Percentiles rank a stretch among this genome's conserved stretches.
Evolutionary conservation across 805 yeast species (phyloP).

Genomic region (Nakazawaea wickerhamii): DNA sequence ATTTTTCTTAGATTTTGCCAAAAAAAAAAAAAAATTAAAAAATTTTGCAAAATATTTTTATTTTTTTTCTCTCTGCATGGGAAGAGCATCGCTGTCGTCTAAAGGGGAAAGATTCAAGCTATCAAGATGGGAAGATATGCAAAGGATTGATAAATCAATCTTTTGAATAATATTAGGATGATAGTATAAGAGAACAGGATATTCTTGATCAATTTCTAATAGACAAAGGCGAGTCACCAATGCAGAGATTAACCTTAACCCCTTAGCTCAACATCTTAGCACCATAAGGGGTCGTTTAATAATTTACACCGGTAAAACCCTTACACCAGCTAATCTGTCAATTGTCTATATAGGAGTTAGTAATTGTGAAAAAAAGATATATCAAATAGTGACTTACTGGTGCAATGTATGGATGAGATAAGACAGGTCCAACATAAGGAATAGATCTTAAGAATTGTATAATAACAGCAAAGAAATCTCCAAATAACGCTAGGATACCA

Average conservation of each 20-base stretch:
- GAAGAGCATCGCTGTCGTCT: not conserved
- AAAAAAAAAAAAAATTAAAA: not conserved
- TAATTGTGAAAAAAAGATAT: not conserved
- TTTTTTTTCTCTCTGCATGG: not conserved
- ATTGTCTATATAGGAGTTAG: slow-evolving; percentile 24
- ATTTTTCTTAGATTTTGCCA: not conserved
- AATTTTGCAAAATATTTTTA: not conserved
- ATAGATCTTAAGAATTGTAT: slow-evolving; percentile 80
- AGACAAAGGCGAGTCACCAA: too few relatives aligned
- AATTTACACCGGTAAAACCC: slow-evolving; percentile 56
- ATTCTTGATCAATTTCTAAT: too few relatives aligned
- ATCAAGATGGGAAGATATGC: not conserved
- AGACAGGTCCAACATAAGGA: slow-evolving; percentile 81
- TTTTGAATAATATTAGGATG: too few relatives aligned
- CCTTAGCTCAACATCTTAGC: too few relatives aligned
- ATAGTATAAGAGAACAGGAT: too few relatives aligned
- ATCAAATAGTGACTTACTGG: slow-evolving; percentile 39
- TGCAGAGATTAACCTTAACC: too few relatives aligned
- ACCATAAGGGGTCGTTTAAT: too few relatives aligned
- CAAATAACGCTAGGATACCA: slow-evolving; percentile 89
- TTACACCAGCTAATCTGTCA: slow-evolving; percentile 60
- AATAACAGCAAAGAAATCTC: slow-evolving; percentile 85
- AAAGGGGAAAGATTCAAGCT: not conserved
- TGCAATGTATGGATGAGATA: slow-evolving; percentile 77
- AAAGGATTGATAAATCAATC: too few relatives aligned